These are phyloP conservation scores for Ustilago lituana DNA, from an alignment of 1,284 basidiomycete genomes.

Conservation along the genomic window DNA sequence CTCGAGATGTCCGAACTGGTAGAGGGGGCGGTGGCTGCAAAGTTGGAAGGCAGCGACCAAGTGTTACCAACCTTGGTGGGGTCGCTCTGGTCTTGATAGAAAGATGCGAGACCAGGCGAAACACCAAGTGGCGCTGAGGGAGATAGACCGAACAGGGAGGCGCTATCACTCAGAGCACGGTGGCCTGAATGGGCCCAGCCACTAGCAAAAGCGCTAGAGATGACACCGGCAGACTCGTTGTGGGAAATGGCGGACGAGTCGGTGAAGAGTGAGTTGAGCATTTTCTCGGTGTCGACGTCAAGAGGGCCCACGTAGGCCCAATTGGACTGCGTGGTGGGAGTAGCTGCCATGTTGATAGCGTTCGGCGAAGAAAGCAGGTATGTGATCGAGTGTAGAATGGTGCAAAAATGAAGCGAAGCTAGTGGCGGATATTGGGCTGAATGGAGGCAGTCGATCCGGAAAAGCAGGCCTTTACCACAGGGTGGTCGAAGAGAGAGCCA, in stretches of 20 bases:
- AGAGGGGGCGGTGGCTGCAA: not conserved
- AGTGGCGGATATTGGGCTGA: constrained; percentile 13
- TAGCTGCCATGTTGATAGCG: constrained; percentile 7
- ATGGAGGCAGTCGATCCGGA: constrained; percentile 17
- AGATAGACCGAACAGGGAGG: constrained; percentile 19
- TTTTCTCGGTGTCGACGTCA: constrained; percentile 35
- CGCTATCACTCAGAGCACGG: constrained; percentile 12
- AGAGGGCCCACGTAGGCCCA: constrained; percentile 19
- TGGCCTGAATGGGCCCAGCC: constrained; percentile 11
- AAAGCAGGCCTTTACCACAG: not conserved
- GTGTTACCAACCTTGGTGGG: constrained; percentile 2
- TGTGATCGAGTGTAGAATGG: constrained; percentile 29
- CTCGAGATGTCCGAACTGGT: not conserved
- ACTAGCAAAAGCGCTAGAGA: not conserved
- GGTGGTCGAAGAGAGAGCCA: not conserved
- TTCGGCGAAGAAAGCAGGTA: not conserved
- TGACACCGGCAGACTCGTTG: not conserved
- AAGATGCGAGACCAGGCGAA: constrained; percentile 18
- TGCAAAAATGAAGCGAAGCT: constrained; percentile 18
- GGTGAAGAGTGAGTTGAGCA: constrained; percentile 27
- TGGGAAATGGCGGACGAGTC: not conserved
- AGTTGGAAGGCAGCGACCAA: constrained; percentile 16
- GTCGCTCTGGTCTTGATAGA: constrained; percentile 10
- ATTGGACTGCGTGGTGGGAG: constrained; percentile 14
- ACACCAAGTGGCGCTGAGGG: constrained; percentile 14